Base-by-base conservation (phyloP, 331 rosid species). In the Rosa hybrid region DNA sequence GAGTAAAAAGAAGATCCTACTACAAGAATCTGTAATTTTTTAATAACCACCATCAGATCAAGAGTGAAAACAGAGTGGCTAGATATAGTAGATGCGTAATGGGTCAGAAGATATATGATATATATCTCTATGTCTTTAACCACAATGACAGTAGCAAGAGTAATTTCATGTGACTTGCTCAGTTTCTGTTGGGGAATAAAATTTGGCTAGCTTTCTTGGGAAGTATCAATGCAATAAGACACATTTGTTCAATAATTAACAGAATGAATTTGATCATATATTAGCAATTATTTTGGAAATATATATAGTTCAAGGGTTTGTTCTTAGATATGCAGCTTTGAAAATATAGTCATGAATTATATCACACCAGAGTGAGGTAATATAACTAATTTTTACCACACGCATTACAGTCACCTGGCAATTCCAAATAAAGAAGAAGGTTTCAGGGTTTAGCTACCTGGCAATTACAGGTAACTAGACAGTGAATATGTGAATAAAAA, bases 21-120 rank as follows among this genome's bases (percentile, higher is more conserved):
- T 48, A 49, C 48, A 76, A 64, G 65, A 45, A 65, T 80, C 78
- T 78, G 8, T 14, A 49, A 67, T 72, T 70, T 71, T 74, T 70
- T 75, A 17, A 41, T 73, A 64, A 69, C 79, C 74, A 71, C 78
- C 72, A n/a, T n/a, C n/a, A n/a, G 64, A 78, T 64, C 64, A 83
- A 77, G 71, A 57, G 78, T 83, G 57, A 48, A 83, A 69, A 68
- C 45, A 75, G 85, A 39, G 73, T 18, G 34, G 77, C 67, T 3
- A 16, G 23, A 69, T 78, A 16, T 17, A 64, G n/a, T 64, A 30
- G 70, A 64, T 30, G 69, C 10, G 41, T 25, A 20, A 64, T 38
- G 48, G 48, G 71, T 39, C 53, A 44, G 18, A 44, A 69, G 10
- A 5, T 44, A 69, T 27, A 23, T 23, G 17, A 63, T 27, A 12